These are phyloP conservation scores for Suhomyces panamericanus DNA, from an alignment of 1,139 yeast species.

Conservation along the genomic window DNA sequence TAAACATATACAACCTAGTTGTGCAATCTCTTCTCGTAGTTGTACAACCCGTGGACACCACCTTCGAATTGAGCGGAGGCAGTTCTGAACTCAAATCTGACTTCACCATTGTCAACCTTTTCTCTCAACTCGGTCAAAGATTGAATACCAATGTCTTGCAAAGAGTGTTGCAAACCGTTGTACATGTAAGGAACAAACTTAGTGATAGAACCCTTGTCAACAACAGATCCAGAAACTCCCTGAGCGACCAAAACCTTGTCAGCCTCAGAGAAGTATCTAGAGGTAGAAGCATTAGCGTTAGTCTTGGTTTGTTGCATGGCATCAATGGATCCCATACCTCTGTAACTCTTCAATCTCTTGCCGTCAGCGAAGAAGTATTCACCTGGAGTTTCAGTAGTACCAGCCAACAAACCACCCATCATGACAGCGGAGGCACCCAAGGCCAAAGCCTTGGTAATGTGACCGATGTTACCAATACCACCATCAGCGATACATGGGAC, in stretches of 20 bases:
- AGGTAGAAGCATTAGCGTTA: slow-evolving; percentile 94
- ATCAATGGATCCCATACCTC: slow-evolving; percentile 99
- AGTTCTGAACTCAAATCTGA: slow-evolving; percentile 96
- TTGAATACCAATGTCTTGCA: slow-evolving; percentile 93
- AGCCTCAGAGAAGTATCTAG: slow-evolving; percentile 95
- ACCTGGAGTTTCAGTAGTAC: slow-evolving; percentile 98
- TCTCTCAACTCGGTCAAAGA: slow-evolving; percentile 66
- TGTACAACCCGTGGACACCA: slow-evolving; percentile 95
- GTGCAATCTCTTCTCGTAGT: slow-evolving; percentile 96
- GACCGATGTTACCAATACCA: slow-evolving; percentile 99
- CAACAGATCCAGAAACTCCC: slow-evolving; percentile 97
- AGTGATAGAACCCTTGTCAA: slow-evolving; percentile 93
- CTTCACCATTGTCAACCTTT: slow-evolving; percentile 63
- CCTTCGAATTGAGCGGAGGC: slow-evolving; percentile 99
- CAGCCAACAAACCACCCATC: slow-evolving; percentile 99
- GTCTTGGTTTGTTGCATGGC: slow-evolving; percentile 94
- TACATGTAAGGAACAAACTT: slow-evolving; percentile 92
- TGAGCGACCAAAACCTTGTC: slow-evolving; percentile 97
- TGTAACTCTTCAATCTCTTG: slow-evolving; percentile 92
- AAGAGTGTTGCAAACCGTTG: slow-evolving; percentile 97
- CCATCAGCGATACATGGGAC: slow-evolving; percentile 99
- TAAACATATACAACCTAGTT: slow-evolving; percentile 43
- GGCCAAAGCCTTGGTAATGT: slow-evolving; percentile 93
- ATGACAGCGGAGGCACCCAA: slow-evolving; percentile 96
- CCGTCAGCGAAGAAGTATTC: slow-evolving; percentile 97